A percentile compares a stretch with the other conserved stretches of the same genome.
These are phyloP conservation scores for Pascua guehoae DNA, from an alignment of 1,284 basidiomycete genomes.

Conservation along the genomic window DNA sequence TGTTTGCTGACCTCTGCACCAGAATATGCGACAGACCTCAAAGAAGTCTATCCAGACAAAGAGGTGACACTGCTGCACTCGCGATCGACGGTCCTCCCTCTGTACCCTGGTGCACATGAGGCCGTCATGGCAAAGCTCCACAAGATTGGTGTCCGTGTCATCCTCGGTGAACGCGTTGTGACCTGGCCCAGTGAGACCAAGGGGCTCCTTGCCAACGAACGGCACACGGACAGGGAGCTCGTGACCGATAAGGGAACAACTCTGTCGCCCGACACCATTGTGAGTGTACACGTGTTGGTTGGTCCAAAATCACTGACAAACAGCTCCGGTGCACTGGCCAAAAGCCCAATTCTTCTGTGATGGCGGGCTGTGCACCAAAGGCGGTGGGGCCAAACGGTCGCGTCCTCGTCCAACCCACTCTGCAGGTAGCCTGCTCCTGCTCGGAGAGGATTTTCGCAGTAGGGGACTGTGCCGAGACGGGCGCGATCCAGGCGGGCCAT, in stretches of 20 bases:
- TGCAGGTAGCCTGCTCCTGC: slow-evolving; percentile 46
- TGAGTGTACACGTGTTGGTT: too few species aligned
- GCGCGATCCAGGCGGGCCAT: slow-evolving; percentile 60
- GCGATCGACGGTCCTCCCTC: slow-evolving; percentile 47
- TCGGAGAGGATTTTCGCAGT: slow-evolving; percentile 39
- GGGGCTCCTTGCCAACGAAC: slow-evolving; percentile 13
- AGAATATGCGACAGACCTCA: slow-evolving; percentile 53
- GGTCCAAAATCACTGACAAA: too few species aligned
- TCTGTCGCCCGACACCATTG: slow-evolving; percentile 60
- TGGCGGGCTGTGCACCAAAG: slow-evolving; percentile 42
- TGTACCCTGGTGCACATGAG: slow-evolving; percentile 50
- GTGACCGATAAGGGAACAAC: slow-evolving; percentile 59
- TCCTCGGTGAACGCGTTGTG: slow-evolving; percentile 48
- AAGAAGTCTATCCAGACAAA: slow-evolving; percentile 47
- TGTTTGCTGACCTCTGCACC: too few species aligned
- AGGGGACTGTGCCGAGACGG: slow-evolving; percentile 49
- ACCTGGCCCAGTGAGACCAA: slow-evolving; percentile 26
- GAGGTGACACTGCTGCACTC: slow-evolving; percentile 53
- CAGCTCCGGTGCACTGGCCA: slow-evolving; percentile 71
- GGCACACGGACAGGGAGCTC: slow-evolving; percentile 49
- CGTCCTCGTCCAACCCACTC: too few species aligned
- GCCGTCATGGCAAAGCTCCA: slow-evolving; percentile 37
- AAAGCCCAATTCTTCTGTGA: slow-evolving; percentile 63
- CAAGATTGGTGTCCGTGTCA: slow-evolving; percentile 47
- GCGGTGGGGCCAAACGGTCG: too few species aligned